These are phyloP conservation scores for Parmelia sp. DNA, from an alignment of 495 filamentous ascomycete genomes.

Conservation along the genomic window DNA sequence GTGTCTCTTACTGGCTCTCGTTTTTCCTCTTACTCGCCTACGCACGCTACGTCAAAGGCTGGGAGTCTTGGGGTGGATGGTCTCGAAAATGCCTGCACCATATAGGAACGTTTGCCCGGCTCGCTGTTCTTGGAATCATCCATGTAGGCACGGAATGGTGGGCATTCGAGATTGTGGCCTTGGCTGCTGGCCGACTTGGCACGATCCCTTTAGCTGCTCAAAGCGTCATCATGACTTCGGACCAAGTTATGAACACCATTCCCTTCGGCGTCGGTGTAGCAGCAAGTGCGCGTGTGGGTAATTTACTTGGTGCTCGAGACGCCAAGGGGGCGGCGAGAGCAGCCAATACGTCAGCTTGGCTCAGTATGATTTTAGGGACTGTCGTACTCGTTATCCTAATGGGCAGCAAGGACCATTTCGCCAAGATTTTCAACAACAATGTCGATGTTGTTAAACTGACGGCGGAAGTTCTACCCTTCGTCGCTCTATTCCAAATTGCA, in stretches of 20 bases:
- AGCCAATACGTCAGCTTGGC: slow-evolving; percentile 69
- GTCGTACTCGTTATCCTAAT: slow-evolving; percentile 68
- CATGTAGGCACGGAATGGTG: slow-evolving; percentile 95
- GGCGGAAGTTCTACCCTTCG: slow-evolving; percentile 76
- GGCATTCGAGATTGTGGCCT: slow-evolving; percentile 93
- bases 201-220: slow-evolving; percentile 81
- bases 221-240: slow-evolving; percentile 89
- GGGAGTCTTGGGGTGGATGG: slow-evolving; percentile 80
- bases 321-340: slow-evolving; percentile 63
- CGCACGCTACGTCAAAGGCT: slow-evolving; percentile 63
- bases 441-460: slow-evolving; percentile 65
- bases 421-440: slow-evolving; percentile 80
- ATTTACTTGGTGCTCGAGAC: slow-evolving; percentile 68
- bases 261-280: slow-evolving; percentile 89
- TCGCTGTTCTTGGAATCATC: slow-evolving; percentile 73
- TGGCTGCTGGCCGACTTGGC: slow-evolving; percentile 77
- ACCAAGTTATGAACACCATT: slow-evolving; percentile 88
- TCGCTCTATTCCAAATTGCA: slow-evolving; percentile 91
- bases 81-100: slow-evolving; percentile 57
- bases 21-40: slow-evolving; percentile 75
- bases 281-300: slow-evolving; percentile 72
- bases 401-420: slow-evolving; percentile 68
- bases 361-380: slow-evolving; percentile 63
- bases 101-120: slow-evolving; percentile 64
- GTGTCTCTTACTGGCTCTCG: slow-evolving; percentile 80